A percentile compares a stretch with the other conserved stretches of the same genome.
phyloP scores from a whole-genome alignment of 2,329 filamentous ascomycete species.

The Aspergillus sp. region DNA sequence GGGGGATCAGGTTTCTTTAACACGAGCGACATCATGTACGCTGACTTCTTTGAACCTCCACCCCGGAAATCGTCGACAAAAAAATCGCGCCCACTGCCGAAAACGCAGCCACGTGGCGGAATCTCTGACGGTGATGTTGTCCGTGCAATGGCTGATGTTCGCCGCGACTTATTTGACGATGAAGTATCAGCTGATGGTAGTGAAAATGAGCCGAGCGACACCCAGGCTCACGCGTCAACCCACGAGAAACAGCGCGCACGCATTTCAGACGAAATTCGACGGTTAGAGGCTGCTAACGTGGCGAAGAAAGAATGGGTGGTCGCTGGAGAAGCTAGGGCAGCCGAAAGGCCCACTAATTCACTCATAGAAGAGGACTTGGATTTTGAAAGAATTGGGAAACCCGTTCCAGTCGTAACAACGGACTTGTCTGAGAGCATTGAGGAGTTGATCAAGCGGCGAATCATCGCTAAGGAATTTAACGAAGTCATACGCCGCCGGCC shows the following conservation, averaged over 20 bases:
- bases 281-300: slow-evolving; percentile 83
- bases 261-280: slow-evolving; percentile 84
- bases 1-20: slow-evolving; percentile 65
- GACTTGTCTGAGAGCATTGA: slow-evolving; percentile 91
- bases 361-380: slow-evolving; percentile 92
- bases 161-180: slow-evolving; percentile 87
- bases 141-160: slow-evolving; percentile 81
- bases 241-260: slow-evolving; percentile 87
- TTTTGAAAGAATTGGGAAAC: slow-evolving; percentile 93
- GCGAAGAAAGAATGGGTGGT: slow-evolving; percentile 90
- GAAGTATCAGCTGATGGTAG: slow-evolving; percentile 55
- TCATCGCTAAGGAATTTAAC: slow-evolving; percentile 86
- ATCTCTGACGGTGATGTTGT: slow-evolving; percentile 69
- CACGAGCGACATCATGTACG: slow-evolving; percentile 86
- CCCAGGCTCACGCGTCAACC: slow-evolving; percentile 55
- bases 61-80: slow-evolving; percentile 66
- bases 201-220: slow-evolving; percentile 57
- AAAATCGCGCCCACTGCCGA: slow-evolving; percentile 54
- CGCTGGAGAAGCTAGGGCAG: slow-evolving; percentile 79
- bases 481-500: slow-evolving; percentile 82
- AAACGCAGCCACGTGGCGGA: slow-evolving; percentile 46
- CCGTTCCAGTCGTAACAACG: slow-evolving; percentile 87
- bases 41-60: slow-evolving; percentile 90
- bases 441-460: slow-evolving; percentile 88
- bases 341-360: slow-evolving; percentile 83